Percentiles rank a stretch among this genome's conserved stretches.
These are phyloP conservation scores for Herpetomonas samuelpessoai DNA, from an alignment of 208 protist species.

Conservation along the genomic window DNA sequence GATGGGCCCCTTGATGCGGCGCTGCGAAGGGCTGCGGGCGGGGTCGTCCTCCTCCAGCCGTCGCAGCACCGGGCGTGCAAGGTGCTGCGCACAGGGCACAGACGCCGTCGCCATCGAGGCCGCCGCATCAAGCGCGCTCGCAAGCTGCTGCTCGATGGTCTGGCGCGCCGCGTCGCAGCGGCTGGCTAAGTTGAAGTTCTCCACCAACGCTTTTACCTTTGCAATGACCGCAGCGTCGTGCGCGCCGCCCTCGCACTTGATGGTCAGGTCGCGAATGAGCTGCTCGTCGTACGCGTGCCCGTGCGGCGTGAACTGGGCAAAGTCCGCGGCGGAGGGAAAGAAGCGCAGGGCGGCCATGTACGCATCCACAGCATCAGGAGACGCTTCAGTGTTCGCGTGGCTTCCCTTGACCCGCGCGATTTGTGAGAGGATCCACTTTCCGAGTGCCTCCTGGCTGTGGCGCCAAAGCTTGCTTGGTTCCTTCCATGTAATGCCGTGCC, in stretches of 20 bases:
- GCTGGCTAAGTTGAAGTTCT: constrained; percentile 42
- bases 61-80: constrained; percentile 26
- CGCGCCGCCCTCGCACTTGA: constrained; percentile 60
- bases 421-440: constrained; percentile 88
- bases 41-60: constrained; percentile 39
- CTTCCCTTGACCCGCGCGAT: constrained; percentile 42
- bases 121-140: background rate
- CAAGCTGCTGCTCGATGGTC: constrained; percentile 33
- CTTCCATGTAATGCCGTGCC: constrained; percentile 31
- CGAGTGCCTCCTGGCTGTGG: constrained; percentile 80
- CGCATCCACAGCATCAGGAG: constrained; percentile 2
- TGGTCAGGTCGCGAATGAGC: constrained; percentile 73
- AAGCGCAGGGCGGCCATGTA: constrained; percentile 27
- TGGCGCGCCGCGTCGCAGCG: constrained; percentile 48
- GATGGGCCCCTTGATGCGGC: constrained; percentile 44
- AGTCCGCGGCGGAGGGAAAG: constrained; percentile 29
- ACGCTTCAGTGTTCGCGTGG: background rate
- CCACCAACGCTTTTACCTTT: constrained; percentile 30
- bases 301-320: constrained; percentile 6
- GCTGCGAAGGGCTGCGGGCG: constrained; percentile 37
- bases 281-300: constrained; percentile 69
- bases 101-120: background rate
- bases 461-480: constrained; percentile 85
- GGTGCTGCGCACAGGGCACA: background rate
- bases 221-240: constrained; percentile 30